Evolutionary conservation across 2,329 filamentous ascomycete species (phyloP), one percentile per base, ranked within the genome.

Genomic region (Hymenoscyphus scutula): DNA sequence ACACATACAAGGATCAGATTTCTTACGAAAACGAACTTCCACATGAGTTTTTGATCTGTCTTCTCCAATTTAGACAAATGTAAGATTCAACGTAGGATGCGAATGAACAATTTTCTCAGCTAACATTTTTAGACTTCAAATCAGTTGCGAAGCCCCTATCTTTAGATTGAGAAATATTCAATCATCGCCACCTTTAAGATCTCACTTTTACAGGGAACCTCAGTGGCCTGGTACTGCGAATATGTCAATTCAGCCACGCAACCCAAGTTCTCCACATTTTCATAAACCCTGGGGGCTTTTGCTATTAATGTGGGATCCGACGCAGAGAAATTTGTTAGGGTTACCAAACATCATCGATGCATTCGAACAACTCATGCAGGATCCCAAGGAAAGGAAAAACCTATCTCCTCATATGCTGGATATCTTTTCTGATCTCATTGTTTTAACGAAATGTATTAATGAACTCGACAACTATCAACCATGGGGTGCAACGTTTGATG

Each of bases 131-230:
- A 41, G 38, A 5, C 38, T 41, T 2, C 38, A 19, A 45, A 19
- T 45, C 38, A 6, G 17, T 7, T 45, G 38, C 19, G 38, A 45
- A 45, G 19, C 3, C 13, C 38, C 38, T 8, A 45, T 45, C 6
- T 45, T 45, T 19, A 45, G n/a, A 7, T 19, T 45, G 17, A 68
- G 77, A 17, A 72, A 65, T 11, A 58, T 61, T 57, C 63, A 66
- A 63, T 53, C 66, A 68, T 51, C 30, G 61, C 60, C 11, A 81
- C 80, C 3, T 77, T 23, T 63, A 13, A 34, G 61, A 15, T 78
- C 2, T 76, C 77, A 1, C 67, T 80, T 66, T 75, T 77, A 1
- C 67, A 62, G 53, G 71, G 71, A 57, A 78, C 72, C 60, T 65
- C 71, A 13, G 74, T 72, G 34, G 37, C 70, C 34, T 66, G 70